phyloP scores from a whole-genome alignment of 179 eudicot species.

The Drosera spatulata region DNA sequence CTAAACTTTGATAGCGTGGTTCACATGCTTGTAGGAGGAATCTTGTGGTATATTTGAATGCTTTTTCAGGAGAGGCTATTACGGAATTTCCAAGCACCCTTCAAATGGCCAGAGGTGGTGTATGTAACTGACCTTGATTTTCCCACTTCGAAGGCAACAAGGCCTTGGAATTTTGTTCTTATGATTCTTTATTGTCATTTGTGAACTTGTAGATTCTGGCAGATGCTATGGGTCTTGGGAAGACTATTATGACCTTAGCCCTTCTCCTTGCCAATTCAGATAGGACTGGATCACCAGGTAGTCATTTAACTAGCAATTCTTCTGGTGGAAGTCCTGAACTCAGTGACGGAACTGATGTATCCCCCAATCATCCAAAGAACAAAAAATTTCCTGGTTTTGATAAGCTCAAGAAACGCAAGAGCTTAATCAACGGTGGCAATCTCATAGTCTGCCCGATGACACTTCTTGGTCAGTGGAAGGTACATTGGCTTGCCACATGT shows the following conservation, averaged over 20 bases:
- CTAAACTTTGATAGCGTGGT: neutral
- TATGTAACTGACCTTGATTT: conserved; percentile 20
- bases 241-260: conserved; percentile 94
- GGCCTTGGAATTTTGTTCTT: neutral
- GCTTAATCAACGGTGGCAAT: conserved; percentile 55
- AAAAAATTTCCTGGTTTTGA: conserved; percentile 48
- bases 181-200: conserved; percentile 5
- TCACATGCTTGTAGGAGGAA: conserved; percentile 61
- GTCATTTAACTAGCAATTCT: conserved; percentile 25
- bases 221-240: conserved; percentile 17
- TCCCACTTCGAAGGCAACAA: neutral
- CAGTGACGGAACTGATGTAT: conserved; percentile 23
- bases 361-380: conserved; percentile 39
- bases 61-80: conserved; percentile 97
- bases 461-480: conserved; percentile 98
- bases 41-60: conserved; percentile 67
- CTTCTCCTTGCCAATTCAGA: conserved; percentile 78
- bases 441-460: conserved; percentile 97
- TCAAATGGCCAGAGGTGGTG: conserved; percentile 98
- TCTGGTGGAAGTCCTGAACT: conserved; percentile 30
- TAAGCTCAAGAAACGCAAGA: conserved; percentile 40
- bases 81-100: conserved; percentile 90
- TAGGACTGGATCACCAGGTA: conserved; percentile 43
- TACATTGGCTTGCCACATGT: conserved; percentile 8
- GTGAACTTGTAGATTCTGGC: conserved; percentile 66